Evolutionary conservation across 192 early-diverging fungal genomes (phyloP).

Genomic region (Globomyces pollinis-pini): DNA sequence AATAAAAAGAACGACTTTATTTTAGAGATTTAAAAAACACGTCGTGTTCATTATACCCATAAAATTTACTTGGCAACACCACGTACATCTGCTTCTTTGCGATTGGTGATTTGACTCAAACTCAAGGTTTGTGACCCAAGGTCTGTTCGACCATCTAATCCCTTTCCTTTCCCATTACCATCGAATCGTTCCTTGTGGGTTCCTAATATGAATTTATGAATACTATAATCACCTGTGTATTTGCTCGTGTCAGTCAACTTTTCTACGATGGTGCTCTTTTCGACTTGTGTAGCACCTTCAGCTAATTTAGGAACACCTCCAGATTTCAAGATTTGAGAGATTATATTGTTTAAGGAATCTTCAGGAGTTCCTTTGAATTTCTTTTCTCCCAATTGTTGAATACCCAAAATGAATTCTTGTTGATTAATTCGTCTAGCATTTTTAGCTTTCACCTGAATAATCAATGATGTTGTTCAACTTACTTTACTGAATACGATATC

Average conservation of each 20-base stretch:
- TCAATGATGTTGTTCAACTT: too few relatives aligned
- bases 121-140: background rate
- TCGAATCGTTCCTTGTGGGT: constrained; percentile 22
- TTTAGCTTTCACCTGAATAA: background rate
- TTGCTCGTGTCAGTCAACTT: constrained; percentile 6
- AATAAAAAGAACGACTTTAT: too few relatives aligned
- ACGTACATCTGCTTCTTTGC: background rate
- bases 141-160: constrained; percentile 8
- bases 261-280: background rate
- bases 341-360: background rate
- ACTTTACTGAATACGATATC: constrained; percentile 21
- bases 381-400: background rate
- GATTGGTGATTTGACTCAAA: background rate
- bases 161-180: constrained; percentile 11
- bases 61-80: constrained; percentile 3
- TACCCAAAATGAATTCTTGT: background rate
- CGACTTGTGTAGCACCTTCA: background rate
- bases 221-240: constrained; percentile 19
- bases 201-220: background rate
- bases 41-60: too few relatives aligned
- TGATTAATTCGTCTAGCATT: constrained; percentile 6
- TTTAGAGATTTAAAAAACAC: too few relatives aligned
- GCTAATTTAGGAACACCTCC: background rate
- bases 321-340: background rate
- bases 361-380: background rate